Evolutionary conservation across 345 rosid species (phyloP), one percentile per base, ranked within the genome.

Genomic region (Lepidium sativum): DNA sequence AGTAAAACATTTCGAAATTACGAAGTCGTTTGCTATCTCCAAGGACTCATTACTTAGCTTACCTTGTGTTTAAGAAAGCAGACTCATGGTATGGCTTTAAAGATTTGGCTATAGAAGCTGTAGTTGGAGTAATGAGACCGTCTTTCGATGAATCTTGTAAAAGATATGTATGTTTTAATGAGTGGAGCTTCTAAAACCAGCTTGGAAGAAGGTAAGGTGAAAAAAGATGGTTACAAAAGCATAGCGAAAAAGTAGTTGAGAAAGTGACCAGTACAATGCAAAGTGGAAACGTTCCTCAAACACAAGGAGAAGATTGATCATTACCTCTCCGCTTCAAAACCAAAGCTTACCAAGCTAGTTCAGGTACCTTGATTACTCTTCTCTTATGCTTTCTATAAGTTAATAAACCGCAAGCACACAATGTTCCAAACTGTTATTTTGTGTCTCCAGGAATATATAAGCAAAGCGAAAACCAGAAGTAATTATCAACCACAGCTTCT

Each of bases 281-380:
- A 75, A 88, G 72, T 57, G 74, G 80, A 41, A 86, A 67, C 74
- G 68, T 94, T 70, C 99, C 99, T 68, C 95, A 85, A 77, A 88
- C 99, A 6, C 92, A 75, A 75, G 54, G 99, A 94, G 69, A 90
- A 88, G 65, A 88, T 88, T 51, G 92, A 90, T 35, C 90, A 82
- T 23, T 94, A 90, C 75, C 79, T 94, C 56, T 80, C 95, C 2
- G 68, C 75, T 63, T 84, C 96, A 2, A 90, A 86, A 78, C 81
- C 92, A 51, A 94, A 94, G 79, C 84, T 94, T 55, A 82, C 79
- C 60, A 94, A 90, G 78, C 96, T 94, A 74, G 84, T 86, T 52
- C 96, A 90, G 96, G 99, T 90, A 45, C 77, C 60, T 70, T 66
- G 35, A 60, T 40, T 25, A 35, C 15, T 18, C 58, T 21, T 50